Evolutionary conservation across 305 asterid genomes (phyloP), one percentile per base, ranked within the genome.

Genomic region (Ajuga reptans): DNA sequence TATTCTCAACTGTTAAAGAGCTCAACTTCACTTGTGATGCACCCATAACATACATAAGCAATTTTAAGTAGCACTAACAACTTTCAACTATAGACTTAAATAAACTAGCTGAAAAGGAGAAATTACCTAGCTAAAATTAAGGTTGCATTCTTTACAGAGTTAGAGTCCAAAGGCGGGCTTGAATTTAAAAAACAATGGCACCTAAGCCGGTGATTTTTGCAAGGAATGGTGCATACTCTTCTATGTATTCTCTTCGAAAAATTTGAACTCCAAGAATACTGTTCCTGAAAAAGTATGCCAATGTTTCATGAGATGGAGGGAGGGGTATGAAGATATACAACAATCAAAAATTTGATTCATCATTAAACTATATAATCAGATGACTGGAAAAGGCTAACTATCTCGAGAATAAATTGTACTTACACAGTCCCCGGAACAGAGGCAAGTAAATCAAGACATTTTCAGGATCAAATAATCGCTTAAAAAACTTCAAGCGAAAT

Each of bases 151-250:
- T 93, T 91, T 72, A 86, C 75, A 68, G 6, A 36, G 72, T 86
- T 74, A 75, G 81, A 46, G 18, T 79, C 89, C 72, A 83, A 54
- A 58, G 87, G 72, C 7, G 83, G 77, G 76, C 80, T 77, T n/a
- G 90, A 84, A 69, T 65, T 86, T 58, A 86, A 70, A 80, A 81
- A 78, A 54, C 91, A 87, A 74, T 74, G 75, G 80, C 97, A 93
- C 77, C 87, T 82, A 67, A 84, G 76, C 81, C 66, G 80, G 75
- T 72, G 78, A 60, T 73, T 75, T 82, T 54, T 82, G 79, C 72
- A 69, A 27, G 89, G 84, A 50, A 65, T 24, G 46, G 82, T 34
- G 82, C 79, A 56, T 59, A 74, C 58, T 73, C 75, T 77, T 77
- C 80, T 43, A 56, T 46, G 79, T 66, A 82, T 78, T 75, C 82